These are phyloP conservation scores for Microdochium nivale DNA, from an alignment of 2,329 filamentous ascomycete species.

Conservation along the genomic window DNA sequence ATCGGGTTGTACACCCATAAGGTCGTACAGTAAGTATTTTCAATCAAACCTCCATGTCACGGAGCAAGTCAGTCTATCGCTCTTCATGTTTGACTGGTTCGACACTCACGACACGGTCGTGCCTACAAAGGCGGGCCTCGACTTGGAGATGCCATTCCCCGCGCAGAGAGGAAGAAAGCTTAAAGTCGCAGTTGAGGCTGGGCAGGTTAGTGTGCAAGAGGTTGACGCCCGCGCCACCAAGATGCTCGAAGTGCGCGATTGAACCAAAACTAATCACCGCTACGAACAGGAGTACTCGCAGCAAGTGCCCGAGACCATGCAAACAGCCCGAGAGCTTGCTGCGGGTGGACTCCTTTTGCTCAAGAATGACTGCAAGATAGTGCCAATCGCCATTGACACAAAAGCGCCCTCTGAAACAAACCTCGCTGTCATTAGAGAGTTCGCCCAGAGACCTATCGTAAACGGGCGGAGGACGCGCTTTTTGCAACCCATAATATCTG, in stretches of 20 bases:
- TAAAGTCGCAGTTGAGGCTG: conserved; percentile 6
- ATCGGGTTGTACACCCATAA: too few species aligned
- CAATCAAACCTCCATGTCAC: too few species aligned
- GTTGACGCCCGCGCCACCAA: conserved; percentile 7
- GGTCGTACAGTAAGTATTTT: too few species aligned
- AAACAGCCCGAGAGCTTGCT: neutral
- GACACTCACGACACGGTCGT: conserved; percentile 20
- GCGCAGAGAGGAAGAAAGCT: conserved; percentile 11
- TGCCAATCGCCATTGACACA: too few species aligned
- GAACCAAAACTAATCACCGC: neutral
- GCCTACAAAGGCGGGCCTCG: conserved; percentile 18
- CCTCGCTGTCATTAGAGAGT: too few species aligned
- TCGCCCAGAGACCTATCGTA: too few species aligned
- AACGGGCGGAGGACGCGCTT: too few species aligned
- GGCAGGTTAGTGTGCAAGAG: conserved; percentile 5
- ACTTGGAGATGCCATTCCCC: conserved; percentile 24
- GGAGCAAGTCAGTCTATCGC: too few species aligned
- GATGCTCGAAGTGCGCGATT: conserved; percentile 3
- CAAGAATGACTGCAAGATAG: too few species aligned
- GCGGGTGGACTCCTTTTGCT: neutral
- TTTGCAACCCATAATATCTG: too few species aligned
- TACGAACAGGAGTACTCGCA: conserved; percentile 6
- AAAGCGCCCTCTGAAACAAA: too few species aligned
- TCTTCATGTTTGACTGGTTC: conserved; percentile 26
- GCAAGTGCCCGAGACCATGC: conserved; percentile 6